Conservation (phyloP, 2,329 filamentous ascomycete genomes). For the Colletotrichum eremochloae region DNA sequence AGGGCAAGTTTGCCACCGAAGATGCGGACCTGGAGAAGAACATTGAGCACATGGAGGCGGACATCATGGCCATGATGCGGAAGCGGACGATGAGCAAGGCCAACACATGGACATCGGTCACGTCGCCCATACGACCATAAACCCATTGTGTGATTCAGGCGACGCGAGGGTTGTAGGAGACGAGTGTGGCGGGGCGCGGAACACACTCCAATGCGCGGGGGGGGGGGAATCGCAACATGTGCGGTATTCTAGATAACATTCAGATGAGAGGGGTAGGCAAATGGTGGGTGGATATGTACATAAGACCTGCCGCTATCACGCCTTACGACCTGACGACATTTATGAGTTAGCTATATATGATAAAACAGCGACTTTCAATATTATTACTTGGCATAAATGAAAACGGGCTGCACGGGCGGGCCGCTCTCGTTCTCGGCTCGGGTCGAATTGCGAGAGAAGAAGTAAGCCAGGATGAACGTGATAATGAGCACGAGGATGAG, state of each 20-base stretch:
- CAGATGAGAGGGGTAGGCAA: conserved; percentile 14
- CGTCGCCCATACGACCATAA: conserved; percentile 46
- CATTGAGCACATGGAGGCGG: conserved; percentile 68
- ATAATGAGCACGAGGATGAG: conserved; percentile 21
- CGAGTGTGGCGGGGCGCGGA: background rate
- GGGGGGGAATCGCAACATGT: background rate
- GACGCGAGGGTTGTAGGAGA: conserved; percentile 8
- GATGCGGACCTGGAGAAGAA: conserved; percentile 66
- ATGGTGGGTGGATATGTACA: conserved; percentile 35
- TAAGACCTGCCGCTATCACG: conserved; percentile 37
- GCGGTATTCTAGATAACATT: conserved; percentile 18
- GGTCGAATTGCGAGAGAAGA: background rate
- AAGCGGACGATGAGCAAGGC: conserved; percentile 70
- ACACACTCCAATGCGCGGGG: background rate
- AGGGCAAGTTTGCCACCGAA: conserved; percentile 62
- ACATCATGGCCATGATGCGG: conserved; percentile 69
- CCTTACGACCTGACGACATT: conserved; percentile 41
- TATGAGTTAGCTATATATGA: conserved; percentile 24
- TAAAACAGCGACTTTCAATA: background rate
- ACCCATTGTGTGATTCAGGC: background rate
- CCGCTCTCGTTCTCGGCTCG: background rate
- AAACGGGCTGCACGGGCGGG: background rate
- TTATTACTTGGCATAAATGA: background rate
- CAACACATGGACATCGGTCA: conserved; percentile 64
- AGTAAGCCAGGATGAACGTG: conserved; percentile 23